Evolutionary conservation across 768 basidiomycete species (phyloP), one percentile per base, ranked within the genome.

Genomic region (Tubosaeta brunneosetosa): DNA sequence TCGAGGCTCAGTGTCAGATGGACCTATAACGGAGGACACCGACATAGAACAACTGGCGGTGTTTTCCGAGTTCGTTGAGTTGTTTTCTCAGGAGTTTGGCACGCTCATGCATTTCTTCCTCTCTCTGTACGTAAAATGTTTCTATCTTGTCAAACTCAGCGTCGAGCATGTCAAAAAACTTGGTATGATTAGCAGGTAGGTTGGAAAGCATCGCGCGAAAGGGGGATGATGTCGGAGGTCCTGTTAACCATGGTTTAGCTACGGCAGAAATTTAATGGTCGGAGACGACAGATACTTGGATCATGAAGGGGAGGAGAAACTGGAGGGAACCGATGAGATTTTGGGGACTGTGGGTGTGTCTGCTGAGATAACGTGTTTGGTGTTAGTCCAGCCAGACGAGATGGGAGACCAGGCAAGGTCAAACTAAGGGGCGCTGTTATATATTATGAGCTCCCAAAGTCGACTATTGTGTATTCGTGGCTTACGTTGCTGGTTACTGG

Each of bases 71-170:
- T 61, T 92, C 89, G 9, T 77, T 67, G 16, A 95, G 76, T 63
- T 97, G 94, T 38, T 75, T 75, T 52, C 79, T 77, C 6, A 98
- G 69, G 26, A 70, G 44, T 27, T 71, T 62, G 14, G 75, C 73
- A 25, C 75, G 77, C 3, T 64, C 66, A 5, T 70, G 70, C 82
- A 80, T 85, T 70, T 79, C 83, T 43, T 75, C 76, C 70, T 84
- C 93, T 27, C 84, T 78, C 25, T 80, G 82, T 6, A 79, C 61
- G 65, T 91, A 98, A 68, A 99, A 99, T 1, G 73, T 70, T 53
- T 90, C 89, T 12, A 97, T 82, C 67, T 95, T 97, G 19, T 86
- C 82, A 3, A 97, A 73, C 65, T 99, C 86, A 1, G 64, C 64
- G 58, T 97, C 89, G 7, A 97, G 75, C 22, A 82, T 74, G 3